Conservation (phyloP, 1,284 basidiomycete species). For the Abortiporus biennis region DNA sequence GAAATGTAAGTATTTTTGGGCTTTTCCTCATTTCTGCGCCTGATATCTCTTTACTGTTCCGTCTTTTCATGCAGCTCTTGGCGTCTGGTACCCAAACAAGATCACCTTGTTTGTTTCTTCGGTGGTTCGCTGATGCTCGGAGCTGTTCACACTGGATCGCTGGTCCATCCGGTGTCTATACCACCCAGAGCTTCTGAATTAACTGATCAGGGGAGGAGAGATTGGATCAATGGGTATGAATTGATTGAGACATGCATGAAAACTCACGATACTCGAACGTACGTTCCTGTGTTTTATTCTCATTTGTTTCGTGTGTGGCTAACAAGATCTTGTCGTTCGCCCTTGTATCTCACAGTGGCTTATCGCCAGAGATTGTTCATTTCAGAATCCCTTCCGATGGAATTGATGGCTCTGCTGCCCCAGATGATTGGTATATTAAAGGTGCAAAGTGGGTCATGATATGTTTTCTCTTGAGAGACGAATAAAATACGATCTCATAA, state of each 20-base stretch:
- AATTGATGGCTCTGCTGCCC: constrained; percentile 32
- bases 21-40: not conserved
- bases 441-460: constrained; percentile 43
- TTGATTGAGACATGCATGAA: constrained; percentile 85
- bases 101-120: constrained; percentile 95
- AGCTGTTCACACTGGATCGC: constrained; percentile 63
- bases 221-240: constrained; percentile 80
- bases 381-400: constrained; percentile 58
- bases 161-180: constrained; percentile 42
- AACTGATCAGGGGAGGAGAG: constrained; percentile 52
- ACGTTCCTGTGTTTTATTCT: constrained; percentile 24
- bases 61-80: constrained; percentile 42
- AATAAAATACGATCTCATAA: not conserved
- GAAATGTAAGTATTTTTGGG: constrained; percentile 37
- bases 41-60: not conserved
- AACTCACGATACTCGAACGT: constrained; percentile 85
- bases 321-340: not conserved
- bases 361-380: constrained; percentile 81
- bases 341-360: constrained; percentile 42
- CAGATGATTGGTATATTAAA: constrained; percentile 87
- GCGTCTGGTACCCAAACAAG: constrained; percentile 82
- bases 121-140: constrained; percentile 90
- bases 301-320: not conserved
- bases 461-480: not conserved
- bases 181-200: constrained; percentile 58